phyloP scores from a whole-genome alignment of 208 protist species.

The Leishmania braziliensis region DNA sequence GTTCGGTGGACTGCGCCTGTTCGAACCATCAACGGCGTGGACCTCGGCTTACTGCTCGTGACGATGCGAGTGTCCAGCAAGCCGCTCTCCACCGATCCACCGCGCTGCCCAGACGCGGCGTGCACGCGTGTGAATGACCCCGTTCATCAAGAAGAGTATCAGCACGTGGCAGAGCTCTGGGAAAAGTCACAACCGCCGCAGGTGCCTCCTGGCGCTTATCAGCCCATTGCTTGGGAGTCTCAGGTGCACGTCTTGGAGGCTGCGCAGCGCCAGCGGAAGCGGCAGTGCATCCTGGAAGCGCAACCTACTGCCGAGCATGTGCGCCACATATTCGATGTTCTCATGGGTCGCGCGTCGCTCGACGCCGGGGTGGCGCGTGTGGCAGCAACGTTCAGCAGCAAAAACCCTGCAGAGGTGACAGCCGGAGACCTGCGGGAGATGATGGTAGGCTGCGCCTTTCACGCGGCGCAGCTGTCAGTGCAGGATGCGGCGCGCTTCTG shows the following conservation, averaged over 20 bases:
- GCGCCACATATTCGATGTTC: constrained; percentile 83
- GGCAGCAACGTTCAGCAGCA: constrained; percentile 41
- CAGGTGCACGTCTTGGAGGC: constrained; percentile 61
- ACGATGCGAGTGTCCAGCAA: constrained; percentile 60
- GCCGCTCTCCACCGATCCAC: constrained; percentile 54
- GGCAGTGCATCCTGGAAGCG: constrained; percentile 58
- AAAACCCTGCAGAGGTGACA: constrained; percentile 34
- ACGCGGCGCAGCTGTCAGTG: constrained; percentile 51
- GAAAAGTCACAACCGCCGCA: constrained; percentile 42
- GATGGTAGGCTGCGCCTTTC: constrained; percentile 75
- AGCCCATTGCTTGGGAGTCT: constrained; percentile 80
- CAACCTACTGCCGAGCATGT: constrained; percentile 74
- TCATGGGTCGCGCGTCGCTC: constrained; percentile 61
- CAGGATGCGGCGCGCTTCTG: constrained; percentile 77
- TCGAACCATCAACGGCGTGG: constrained; percentile 54
- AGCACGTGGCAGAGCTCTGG: constrained; percentile 73
- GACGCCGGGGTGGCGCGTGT: constrained; percentile 53
- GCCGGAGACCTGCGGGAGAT: constrained; percentile 64
- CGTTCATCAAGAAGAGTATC: constrained; percentile 64
- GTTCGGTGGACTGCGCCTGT: constrained; percentile 73
- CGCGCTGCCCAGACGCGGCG: constrained; percentile 39
- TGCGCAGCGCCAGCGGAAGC: constrained; percentile 62
- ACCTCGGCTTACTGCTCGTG: constrained; percentile 70
- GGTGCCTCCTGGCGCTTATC: constrained; percentile 61
- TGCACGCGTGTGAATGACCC: constrained; percentile 83